Base-by-base conservation (phyloP, 2,329 filamentous ascomycete species). In the Teratosphaeria zuluensis region DNA sequence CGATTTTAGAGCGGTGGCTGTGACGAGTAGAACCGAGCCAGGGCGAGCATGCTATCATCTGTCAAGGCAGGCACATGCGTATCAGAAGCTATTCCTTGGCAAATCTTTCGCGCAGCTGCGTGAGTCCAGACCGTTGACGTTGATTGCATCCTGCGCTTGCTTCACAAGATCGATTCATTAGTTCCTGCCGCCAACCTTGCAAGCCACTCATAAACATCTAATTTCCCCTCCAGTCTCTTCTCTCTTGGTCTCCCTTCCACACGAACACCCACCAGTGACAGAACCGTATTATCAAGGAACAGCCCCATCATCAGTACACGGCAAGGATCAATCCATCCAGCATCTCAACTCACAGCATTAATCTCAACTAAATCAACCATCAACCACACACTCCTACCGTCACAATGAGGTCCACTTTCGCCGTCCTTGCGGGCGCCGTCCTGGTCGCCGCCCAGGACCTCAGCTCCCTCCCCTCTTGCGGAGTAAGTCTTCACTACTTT, bases 381-480 rank as follows among this genome's bases (percentile, higher is more conserved):
- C 56, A 53, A 19, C 38, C 61, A 60, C 60, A 51, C 60, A 31
- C 56, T 28, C 54, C 51, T 57, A 51, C 55, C 57, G 52, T 60
- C 64, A 71, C 58, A 42, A 74, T 73, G 72, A 74, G 72, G 70
- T 60, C 62, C 61, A 60, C 65, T 58, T 59, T 69, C 59, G 58
- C 65, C 56, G 56, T 72, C 59, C 28, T 71, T 60, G 65, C 66
- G 61, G 62, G 66, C 58, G 71, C 70, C 52, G 66, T 63, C 53
- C 58, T 72, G 33, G 72, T 65, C 52, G 67, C 64, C 61, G 72
- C 72, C 55, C 70, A 73, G 64, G 56, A 60, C 48, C 60, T 71
- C 62, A 54, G 59, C 61, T 60, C 59, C 30, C 68, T 74, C 38
- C 66, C 71, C 35, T 53, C 64, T 38, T 73, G 71, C 60, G 71